These are phyloP conservation scores for Sinapis alba DNA, from an alignment of 441 rosid genomes.

Conservation along the genomic window DNA sequence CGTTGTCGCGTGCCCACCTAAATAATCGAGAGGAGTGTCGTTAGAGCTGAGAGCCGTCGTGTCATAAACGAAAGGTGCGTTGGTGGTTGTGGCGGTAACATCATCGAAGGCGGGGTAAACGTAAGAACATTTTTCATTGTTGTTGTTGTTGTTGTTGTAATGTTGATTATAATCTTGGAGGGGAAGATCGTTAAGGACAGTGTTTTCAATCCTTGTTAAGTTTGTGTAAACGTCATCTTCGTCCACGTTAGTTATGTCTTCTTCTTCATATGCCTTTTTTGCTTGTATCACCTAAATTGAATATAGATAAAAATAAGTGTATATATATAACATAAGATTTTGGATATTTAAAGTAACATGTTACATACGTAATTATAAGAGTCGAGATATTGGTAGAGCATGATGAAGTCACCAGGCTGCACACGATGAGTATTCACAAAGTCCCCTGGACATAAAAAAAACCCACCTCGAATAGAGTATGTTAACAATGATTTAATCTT, in stretches of 20 bases:
- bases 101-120: conserved; percentile 55
- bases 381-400: conserved; percentile 64
- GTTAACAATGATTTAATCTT: background rate
- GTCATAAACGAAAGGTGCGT: conserved; percentile 78
- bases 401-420: conserved; percentile 80
- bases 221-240: conserved; percentile 67
- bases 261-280: conserved; percentile 66
- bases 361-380: conserved; percentile 67
- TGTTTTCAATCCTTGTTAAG: conserved; percentile 46
- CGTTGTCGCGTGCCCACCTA: conserved; percentile 68
- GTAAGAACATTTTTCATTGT: conserved; percentile 50
- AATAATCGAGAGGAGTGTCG: conserved; percentile 83
- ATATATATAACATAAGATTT: background rate
- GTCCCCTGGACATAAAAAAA: conserved; percentile 55
- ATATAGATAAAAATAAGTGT: background rate
- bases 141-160: conserved; percentile 39
- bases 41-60: conserved; percentile 61
- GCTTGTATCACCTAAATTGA: conserved; percentile 80
- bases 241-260: conserved; percentile 11
- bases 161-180: conserved; percentile 46
- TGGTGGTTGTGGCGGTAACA: conserved; percentile 29
- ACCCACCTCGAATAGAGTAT: background rate
- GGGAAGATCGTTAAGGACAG: conserved; percentile 50
- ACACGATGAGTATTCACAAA: conserved; percentile 80
- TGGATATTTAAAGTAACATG: background rate